Conservation (phyloP, 106 monocot species). For the Cymbidium sinense region DNA sequence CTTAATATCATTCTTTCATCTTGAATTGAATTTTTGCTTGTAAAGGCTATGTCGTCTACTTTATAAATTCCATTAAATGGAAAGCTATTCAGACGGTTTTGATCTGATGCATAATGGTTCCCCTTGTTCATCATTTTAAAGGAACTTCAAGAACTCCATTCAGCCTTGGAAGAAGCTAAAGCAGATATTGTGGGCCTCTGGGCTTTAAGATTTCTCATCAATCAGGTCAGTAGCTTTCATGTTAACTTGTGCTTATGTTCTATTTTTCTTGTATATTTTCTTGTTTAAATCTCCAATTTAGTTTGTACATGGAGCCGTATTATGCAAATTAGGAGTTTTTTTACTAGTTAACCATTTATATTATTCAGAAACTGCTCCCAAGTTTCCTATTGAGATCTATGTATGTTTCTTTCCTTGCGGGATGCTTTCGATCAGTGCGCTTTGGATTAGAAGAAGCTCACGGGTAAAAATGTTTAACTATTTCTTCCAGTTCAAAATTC, state of each 20-base stretch:
- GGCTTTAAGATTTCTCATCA: constrained; percentile 84
- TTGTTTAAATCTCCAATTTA: neutral
- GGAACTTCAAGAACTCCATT: constrained; percentile 98
- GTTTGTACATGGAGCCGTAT: neutral
- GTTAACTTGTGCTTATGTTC: neutral
- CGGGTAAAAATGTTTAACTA: constrained; percentile 48
- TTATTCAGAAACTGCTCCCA: constrained; percentile 59
- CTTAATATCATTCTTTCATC: neutral
- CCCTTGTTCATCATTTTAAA: constrained; percentile 8
- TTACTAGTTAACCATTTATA: neutral
- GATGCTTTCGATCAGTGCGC: constrained; percentile 90
- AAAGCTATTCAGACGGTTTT: neutral
- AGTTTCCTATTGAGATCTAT: constrained; percentile 58
- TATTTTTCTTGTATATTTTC: neutral
- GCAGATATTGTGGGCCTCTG: constrained; percentile 99
- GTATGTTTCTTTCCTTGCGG: constrained; percentile 95
- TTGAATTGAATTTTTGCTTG: neutral
- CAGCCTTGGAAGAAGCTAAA: constrained; percentile 95
- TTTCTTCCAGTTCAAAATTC: neutral
- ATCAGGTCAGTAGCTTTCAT: constrained; percentile 44
- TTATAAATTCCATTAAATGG: neutral
- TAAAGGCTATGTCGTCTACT: neutral
- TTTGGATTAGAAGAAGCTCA: constrained; percentile 95
- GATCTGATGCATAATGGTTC: neutral
- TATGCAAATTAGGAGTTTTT: neutral